Conservation (phyloP, 495 filamentous ascomycete species). For the Podospora anserina region DNA sequence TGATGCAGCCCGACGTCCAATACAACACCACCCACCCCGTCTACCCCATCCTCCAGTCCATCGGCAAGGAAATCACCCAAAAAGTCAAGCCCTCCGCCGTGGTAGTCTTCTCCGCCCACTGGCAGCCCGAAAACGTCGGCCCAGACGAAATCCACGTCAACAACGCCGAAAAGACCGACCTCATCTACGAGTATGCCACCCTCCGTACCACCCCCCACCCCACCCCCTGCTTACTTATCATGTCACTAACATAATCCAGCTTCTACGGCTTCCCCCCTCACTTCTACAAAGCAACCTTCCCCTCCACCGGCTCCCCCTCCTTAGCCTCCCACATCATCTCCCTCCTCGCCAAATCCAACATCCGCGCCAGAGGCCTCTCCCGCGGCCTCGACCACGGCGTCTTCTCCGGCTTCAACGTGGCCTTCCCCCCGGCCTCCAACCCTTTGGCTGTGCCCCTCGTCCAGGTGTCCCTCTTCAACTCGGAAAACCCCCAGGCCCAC, state of each 20-base stretch:
- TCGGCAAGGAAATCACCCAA: slow-evolving; percentile 76
- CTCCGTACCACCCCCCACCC: slow-evolving; percentile 29
- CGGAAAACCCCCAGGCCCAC: slow-evolving; percentile 67
- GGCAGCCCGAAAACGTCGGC: slow-evolving; percentile 52
- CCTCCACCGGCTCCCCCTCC: slow-evolving; percentile 62
- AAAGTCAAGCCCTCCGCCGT: slow-evolving; percentile 77
- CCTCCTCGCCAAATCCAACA: slow-evolving; percentile 56
- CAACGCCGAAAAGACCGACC: slow-evolving; percentile 60
- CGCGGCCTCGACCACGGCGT: slow-evolving; percentile 81
- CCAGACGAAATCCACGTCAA: slow-evolving; percentile 65
- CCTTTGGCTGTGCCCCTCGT: slow-evolving; percentile 75
- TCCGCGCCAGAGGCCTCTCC: slow-evolving; percentile 60
- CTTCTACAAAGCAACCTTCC: slow-evolving; percentile 64
- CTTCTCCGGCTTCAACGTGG: slow-evolving; percentile 67
- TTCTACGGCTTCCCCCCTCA: slow-evolving; percentile 73
- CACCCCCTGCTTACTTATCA: no score
- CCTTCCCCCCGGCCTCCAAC: slow-evolving; percentile 70
- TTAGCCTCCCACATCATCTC: slow-evolving; percentile 64
- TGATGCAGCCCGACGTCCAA: slow-evolving; percentile 65
- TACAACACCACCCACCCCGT: slow-evolving; percentile 70
- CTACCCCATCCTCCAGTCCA: slow-evolving; percentile 61
- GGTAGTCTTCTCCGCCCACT: slow-evolving; percentile 86
- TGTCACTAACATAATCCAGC: neutral
- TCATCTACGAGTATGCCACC: slow-evolving; percentile 65
- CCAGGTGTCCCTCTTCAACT: slow-evolving; percentile 72